Evolutionary conservation across 2,329 filamentous ascomycete species (phyloP).

Genomic region (Immersiporthe knoxdaviesiana): DNA sequence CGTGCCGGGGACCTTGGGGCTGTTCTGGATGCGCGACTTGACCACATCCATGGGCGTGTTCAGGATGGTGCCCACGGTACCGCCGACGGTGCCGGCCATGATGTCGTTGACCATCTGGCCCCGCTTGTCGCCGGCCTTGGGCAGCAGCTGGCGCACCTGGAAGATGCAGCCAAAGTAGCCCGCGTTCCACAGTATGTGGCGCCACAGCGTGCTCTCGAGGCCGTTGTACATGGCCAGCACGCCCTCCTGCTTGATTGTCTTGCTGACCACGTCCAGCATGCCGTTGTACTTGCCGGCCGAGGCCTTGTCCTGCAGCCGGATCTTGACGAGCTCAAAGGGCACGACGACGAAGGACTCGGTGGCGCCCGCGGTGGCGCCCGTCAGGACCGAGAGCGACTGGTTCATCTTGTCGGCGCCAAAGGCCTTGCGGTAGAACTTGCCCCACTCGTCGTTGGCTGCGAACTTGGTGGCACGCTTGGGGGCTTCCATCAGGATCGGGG

Average conservation of each 20-base stretch:
- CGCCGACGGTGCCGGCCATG: constrained; percentile 83
- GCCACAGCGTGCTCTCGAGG: constrained; percentile 94
- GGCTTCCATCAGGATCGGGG: constrained; percentile 92
- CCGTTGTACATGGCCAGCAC: constrained; percentile 92
- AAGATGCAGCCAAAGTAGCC: constrained; percentile 99
- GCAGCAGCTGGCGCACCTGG: constrained; percentile 86
- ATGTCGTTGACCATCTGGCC: constrained; percentile 86
- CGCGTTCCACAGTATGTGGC: constrained; percentile 80
- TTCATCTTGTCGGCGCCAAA: constrained; percentile 89
- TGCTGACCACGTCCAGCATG: constrained; percentile 76
- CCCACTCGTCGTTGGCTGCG: constrained; percentile 98
- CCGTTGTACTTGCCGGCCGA: constrained; percentile 86
- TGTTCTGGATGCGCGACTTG: constrained; percentile 98
- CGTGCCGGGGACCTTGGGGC: constrained; percentile 76
- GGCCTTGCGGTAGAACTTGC: constrained; percentile 84
- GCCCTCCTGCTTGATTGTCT: constrained; percentile 85
- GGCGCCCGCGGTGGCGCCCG: constrained; percentile 90
- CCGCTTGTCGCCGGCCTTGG: constrained; percentile 77
- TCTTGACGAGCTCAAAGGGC: constrained; percentile 98
- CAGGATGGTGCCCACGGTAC: constrained; percentile 82
- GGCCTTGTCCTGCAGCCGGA: constrained; percentile 93
- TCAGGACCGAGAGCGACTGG: constrained; percentile 88
- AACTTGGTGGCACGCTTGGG: constrained; percentile 96
- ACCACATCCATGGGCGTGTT: constrained; percentile 97
- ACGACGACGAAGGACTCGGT: constrained; percentile 97